Conservation (phyloP, 164 flowering plant genomes). For the Akebia trifoliata region DNA sequence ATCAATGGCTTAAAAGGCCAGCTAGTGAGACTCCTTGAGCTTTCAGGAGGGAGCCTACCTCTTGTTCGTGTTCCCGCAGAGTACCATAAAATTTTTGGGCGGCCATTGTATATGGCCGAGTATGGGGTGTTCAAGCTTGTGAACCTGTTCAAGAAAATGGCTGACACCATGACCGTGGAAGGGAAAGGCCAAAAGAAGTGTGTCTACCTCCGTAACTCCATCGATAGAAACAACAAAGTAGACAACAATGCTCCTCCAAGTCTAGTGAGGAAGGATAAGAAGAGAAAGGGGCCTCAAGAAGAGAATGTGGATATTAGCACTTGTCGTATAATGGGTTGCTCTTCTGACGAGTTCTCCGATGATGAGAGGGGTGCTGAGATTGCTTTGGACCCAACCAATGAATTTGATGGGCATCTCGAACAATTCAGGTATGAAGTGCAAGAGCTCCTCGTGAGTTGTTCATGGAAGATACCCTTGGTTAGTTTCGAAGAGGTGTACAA, state of each 20-base stretch:
- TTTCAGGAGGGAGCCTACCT: conserved; percentile 69
- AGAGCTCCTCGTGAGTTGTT: conserved; percentile 88
- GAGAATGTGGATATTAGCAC: conserved; percentile 25
- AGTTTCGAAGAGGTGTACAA: conserved; percentile 67
- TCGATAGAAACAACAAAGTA: conserved; percentile 19
- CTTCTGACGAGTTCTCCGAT: conserved; percentile 73
- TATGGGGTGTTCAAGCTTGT: conserved; percentile 78
- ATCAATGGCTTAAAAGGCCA: conserved; percentile 69
- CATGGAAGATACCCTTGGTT: conserved; percentile 52
- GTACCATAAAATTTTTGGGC: conserved; percentile 67
- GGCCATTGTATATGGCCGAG: conserved; percentile 73
- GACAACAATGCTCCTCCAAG: conserved; percentile 33
- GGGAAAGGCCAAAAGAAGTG: conserved; percentile 65
- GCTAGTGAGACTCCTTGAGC: conserved; percentile 70
- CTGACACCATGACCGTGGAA: conserved; percentile 50
- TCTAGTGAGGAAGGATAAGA: conserved; percentile 41
- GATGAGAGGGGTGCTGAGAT: conserved; percentile 42
- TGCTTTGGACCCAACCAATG: conserved; percentile 9
- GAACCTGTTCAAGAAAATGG: conserved; percentile 76
- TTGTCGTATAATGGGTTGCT: conserved; percentile 25
- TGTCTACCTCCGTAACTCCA: conserved; percentile 52
- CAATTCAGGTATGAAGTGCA: conserved; percentile 69
- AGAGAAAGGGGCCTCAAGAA: conserved; percentile 47
- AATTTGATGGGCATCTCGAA: conserved; percentile 28
- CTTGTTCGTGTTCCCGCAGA: conserved; percentile 66